Conservation (phyloP, 164 flowering plant genomes). For the Amborella trichopoda region DNA sequence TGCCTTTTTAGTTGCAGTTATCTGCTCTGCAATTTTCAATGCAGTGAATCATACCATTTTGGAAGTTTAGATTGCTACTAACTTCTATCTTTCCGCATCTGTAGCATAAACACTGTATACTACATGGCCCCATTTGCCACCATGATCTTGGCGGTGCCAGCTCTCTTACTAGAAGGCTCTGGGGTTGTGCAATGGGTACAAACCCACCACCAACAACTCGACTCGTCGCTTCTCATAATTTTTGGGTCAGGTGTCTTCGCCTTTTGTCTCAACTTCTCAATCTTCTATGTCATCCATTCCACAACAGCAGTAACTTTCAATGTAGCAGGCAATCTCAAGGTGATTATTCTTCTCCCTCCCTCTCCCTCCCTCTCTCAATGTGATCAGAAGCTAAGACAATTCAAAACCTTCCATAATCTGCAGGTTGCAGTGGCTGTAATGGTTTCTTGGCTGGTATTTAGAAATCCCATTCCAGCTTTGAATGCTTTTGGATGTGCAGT, state of each 20-base stretch:
- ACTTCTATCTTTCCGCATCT: slow-evolving; percentile 1
- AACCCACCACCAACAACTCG: slow-evolving; percentile 35
- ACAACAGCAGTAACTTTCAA: slow-evolving; percentile 97
- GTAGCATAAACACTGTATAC: slow-evolving; percentile 89
- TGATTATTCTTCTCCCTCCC: slow-evolving; percentile 25
- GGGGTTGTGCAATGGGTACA: slow-evolving; percentile 69
- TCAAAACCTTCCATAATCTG: too few species aligned
- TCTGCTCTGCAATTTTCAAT: too few species aligned
- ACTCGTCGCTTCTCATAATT: slow-evolving; percentile 53
- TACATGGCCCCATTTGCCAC: slow-evolving; percentile 99
- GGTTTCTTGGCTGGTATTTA: slow-evolving; percentile 82
- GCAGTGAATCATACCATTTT: too few species aligned
- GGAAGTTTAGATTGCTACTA: too few species aligned
- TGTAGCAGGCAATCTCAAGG: slow-evolving; percentile 99
- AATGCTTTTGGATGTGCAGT: slow-evolving; percentile 87
- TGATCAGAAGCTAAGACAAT: too few species aligned
- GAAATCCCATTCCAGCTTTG: slow-evolving; percentile 66
- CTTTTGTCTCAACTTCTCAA: slow-evolving; percentile 95
- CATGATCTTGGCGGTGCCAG: slow-evolving; percentile 86
- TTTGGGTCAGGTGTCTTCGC: slow-evolving; percentile 82
- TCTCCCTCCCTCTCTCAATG: too few species aligned
- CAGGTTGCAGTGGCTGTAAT: slow-evolving; percentile 97
- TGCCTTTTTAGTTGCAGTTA: too few species aligned
- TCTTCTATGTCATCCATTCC: slow-evolving; percentile 94
- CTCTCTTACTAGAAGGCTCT: slow-evolving; percentile 73